phyloP scores from a whole-genome alignment of 2,329 filamentous ascomycete genomes.

The Diaporthe vexans region DNA sequence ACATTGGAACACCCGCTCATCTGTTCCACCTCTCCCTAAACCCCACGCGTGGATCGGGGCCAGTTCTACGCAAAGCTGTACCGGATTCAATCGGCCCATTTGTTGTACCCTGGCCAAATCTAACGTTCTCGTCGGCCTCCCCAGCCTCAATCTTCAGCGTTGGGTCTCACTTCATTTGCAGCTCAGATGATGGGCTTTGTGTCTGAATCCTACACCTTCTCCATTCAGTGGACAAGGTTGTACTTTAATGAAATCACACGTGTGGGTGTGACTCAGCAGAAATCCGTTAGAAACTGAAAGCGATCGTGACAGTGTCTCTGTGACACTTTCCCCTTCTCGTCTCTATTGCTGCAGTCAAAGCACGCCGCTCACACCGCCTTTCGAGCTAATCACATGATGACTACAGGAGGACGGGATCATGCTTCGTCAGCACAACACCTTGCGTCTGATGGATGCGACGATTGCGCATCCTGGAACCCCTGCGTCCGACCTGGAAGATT shows the following conservation, averaged over 20 bases:
- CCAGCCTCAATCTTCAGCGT: not conserved
- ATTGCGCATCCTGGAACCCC: not conserved
- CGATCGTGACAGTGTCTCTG: conserved; percentile 1
- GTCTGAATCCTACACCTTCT: not conserved
- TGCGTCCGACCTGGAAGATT: conserved; percentile 3
- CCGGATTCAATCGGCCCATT: conserved; percentile 10
- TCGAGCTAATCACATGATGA: not conserved
- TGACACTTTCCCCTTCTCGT: not conserved
- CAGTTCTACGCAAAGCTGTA: conserved; percentile 8
- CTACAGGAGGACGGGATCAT: not conserved
- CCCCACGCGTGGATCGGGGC: conserved; percentile 12
- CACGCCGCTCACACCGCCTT: conserved; percentile 37
- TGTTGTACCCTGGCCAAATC: not conserved
- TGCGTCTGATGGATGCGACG: conserved; percentile 6
- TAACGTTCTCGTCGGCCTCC: not conserved
- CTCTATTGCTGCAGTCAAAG: not conserved
- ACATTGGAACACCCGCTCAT: conserved; percentile 36
- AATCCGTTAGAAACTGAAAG: not conserved
- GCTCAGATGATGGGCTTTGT: not conserved
- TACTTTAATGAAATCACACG: not conserved
- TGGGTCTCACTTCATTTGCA: not conserved
- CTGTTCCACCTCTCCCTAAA: conserved; percentile 36
- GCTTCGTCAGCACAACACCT: conserved; percentile 5
- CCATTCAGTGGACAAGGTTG: not conserved
- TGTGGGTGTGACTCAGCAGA: not conserved